Evolutionary conservation across 495 filamentous ascomycete genomes (phyloP), one percentile per base, ranked within the genome.

Genomic region (Penicillium bialowiezense): DNA sequence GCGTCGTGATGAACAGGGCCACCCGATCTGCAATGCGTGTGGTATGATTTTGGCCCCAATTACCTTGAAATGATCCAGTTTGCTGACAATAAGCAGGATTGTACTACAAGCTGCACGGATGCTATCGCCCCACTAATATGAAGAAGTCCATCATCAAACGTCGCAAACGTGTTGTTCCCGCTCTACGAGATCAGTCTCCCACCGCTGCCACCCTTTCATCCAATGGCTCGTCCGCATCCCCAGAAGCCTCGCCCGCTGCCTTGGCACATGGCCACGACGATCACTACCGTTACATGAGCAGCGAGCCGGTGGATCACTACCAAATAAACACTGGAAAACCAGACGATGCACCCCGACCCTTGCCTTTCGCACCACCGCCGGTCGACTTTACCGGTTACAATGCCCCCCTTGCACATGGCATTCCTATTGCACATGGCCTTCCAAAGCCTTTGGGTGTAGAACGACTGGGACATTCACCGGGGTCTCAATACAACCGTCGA

Each of bases 11-110:
- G 93, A 96, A 67, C 83, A 83, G 55, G 95, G 95, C 12, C 90
- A 97, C 74, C 96, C 91, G 4, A 97, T 98, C 51, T 98, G 93
- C 73, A 98, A 98, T 73, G 93, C 93, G 44, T 98, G 93, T 69
- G 93, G 93, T 96, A 80, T 60, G 89, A n/a, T 78, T 52, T 48
- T 19, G 63, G 14, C 38, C 10, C 32, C 7, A 3, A 14, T 21
- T 5, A 21, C 37, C 24, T 32, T 9, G 9, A 41, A n/a, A 50
- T 46, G 14, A 26, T 40, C 14, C 39, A 44, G 44, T 50, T 35
- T 34, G 54, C 66, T 70, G 54, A 75, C 55, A 29, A 37, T 18
- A 23, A 36, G 12, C 52, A 97, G 91, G 91, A 24, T 73, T 97
- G n/a, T 97, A 97, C 62, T 89, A 95, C 68, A 98, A 97, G 65